Base-by-base conservation (phyloP, 495 filamentous ascomycete species). In the Patellaria atrata region DNA sequence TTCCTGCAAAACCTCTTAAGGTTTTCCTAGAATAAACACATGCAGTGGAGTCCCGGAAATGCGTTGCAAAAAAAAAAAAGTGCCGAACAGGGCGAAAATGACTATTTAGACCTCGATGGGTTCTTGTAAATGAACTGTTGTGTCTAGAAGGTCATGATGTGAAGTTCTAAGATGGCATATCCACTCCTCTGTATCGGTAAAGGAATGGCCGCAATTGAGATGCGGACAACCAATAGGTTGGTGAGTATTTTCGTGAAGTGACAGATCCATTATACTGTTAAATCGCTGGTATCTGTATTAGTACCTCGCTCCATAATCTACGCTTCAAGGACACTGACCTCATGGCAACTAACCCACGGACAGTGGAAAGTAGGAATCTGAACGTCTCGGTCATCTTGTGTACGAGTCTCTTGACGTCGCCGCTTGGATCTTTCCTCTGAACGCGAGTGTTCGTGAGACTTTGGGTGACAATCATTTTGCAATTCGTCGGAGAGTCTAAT, bases 291-390 rank as follows among this genome's bases (percentile, higher is more conserved):
- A 5, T 11, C 7, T 7, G 28, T 30, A 12, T 12, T 11, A 11
- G 7, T 7, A 9, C n/a, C n/a, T 12, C 17, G 28, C 13, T 14
- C n/a, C 6, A 14, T 39, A 11, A 30, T n/a, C 15, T 31, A 12
- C 17, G 31, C 35, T 18, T 28, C 34, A 28, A 17, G 24, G 16
- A 26, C 10, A 40, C 33, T 38, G 24, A 39, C 44, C 44, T 47
- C 17, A 20, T 40, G 44, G 17, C 44, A 48, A 18, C 33, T 45
- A 3, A 42, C 32, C 44, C 44, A 48, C 8, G 44, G 44, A 31
- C 44, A 48, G 21, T 48, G 44, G 28, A 48, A 48, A 1, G 21
- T 22, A 18, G 31, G 30, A 4, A 18, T 15, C 2, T 7, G 7
- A 7, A 14, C 9, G 6, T 43, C 33, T 18, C 43, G 30, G 5